Base-by-base conservation (phyloP, 768 basidiomycete genomes). In the Leccinellum rugosiceps region DNA sequence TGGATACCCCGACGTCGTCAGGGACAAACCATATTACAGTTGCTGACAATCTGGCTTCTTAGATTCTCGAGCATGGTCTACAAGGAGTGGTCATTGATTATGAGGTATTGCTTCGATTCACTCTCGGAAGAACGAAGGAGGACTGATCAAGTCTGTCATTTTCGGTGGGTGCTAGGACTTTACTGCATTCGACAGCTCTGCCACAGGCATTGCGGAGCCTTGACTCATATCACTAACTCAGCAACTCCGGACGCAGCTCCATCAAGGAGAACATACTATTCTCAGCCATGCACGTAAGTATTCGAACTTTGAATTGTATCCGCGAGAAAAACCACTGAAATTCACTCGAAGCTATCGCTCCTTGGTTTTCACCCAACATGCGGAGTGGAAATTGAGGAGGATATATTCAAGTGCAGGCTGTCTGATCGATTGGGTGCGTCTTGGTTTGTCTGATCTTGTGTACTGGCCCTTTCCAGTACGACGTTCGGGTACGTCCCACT, bases 11-110 rank as follows among this genome's bases (percentile, higher is more conserved):
- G 4, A 81, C 79, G 6, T 65, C 75, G 3, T 61, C 67, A 17
- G 75, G 74, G 13, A 63, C 58, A 1, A 71, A 80, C 57, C 74
- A 80, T 1, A 65, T 71, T 21, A 55, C 51, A 10, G 68, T 71
- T 6, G 81, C 81, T 0, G 69, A 76, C 55, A 70, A 71, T 17
- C 65, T 82, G 54, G 79, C 78, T 4, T 66, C 70, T 10, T 81
- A 72, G 72, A 79, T 82, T 44, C 73, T 68, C 35, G 45, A 78
- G 56, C 81, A 79, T 56, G 68, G 68, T 35, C 56, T 83, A 38
- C 78, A 82, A 52, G 82, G 82, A 41, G 76, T 82, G 6, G 82
- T 83, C 53, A 70, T 83, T 49, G 81, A 83, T 64, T 83, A 82
- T 44, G 82, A 78, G 60, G 75, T 72, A 38, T 4, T 44, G 3